phyloP scores from a whole-genome alignment of 352 stramenopile species.

The Pythium apleroticum region DNA sequence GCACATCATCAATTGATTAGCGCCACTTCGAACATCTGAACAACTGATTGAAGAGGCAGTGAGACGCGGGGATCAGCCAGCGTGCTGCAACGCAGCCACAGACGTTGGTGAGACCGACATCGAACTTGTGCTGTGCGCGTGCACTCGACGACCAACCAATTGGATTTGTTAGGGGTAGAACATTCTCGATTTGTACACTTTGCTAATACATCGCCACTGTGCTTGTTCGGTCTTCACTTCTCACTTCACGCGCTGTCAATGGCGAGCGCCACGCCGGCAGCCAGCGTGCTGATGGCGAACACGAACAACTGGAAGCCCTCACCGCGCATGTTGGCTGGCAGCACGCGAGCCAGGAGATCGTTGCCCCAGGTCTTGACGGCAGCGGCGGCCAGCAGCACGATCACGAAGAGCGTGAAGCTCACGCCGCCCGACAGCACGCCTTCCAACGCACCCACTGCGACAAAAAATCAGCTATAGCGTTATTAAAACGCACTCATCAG shows the following conservation, averaged over 20 bases:
- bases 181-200: slow-evolving; percentile 3
- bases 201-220: slow-evolving; percentile 1
- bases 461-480: slow-evolving; percentile 4
- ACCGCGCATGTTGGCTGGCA: slow-evolving; percentile 17
- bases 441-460: slow-evolving; percentile 19
- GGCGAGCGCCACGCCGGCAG: slow-evolving; percentile 19
- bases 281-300: slow-evolving; percentile 20
- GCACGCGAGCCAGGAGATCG: slow-evolving; percentile 9
- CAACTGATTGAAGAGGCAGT: too few species aligned
- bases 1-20: too few species aligned
- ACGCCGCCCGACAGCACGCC: slow-evolving; percentile 14
- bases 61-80: too few species aligned
- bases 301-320: slow-evolving; percentile 19
- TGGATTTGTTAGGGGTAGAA: background rate
- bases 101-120: too few species aligned
- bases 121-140: slow-evolving; percentile 13
- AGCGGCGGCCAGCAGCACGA: slow-evolving; percentile 16
- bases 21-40: too few species aligned
- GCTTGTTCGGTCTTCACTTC: background rate
- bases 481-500: background rate
- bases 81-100: too few species aligned
- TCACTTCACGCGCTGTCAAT: slow-evolving; percentile 12
- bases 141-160: background rate
- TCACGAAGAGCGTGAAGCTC: slow-evolving; percentile 19
- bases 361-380: slow-evolving; percentile 22